Evolutionary conservation across 1,139 yeast species (phyloP), one percentile per base, ranked within the genome.

Genomic region (Sugiyamaella neomexicana): DNA sequence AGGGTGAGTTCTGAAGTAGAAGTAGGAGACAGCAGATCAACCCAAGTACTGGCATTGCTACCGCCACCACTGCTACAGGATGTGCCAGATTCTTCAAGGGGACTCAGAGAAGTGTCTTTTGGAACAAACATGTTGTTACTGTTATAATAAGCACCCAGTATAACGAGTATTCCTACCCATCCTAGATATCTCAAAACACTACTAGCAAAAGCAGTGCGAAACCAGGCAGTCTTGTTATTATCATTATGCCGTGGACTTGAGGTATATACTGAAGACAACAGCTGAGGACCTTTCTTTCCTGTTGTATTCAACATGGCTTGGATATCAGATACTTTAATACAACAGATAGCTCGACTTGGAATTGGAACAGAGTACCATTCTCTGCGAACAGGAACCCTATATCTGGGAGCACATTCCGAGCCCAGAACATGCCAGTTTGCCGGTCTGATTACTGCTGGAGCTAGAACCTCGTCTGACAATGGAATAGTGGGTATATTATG

Each of bases 401-500:
- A 48, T 15, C 45, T 23, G 20, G 55, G 55, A 27, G 52, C 52
- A 53, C 48, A 48, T 32, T 50, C 50, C 8, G 52, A 53, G 25
- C 53, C 55, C 9, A 53, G 25, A 2, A 53, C 8, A 44, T 53
- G 55, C 55, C 55, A 53, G 44, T 53, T 53, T 10, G 46, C 20
- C 7, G 49, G 13, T 12, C 40, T 36, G 4, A 53, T 25, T 8
- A 10, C 16, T 15, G 39, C n/a, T 1, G 55, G 55, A 12, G 50
- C 45, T 16, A 53, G 50, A 34, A 53, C 29, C 13, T 36, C 49
- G 36, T 53, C 55, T 13, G 55, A 53, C 7, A 53, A 20, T n/a
- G 52, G 32, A 25, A 53, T 44, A 7, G 49, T 40, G 20, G 55
- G 43, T 16, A 53, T 39, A 9, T 44, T 43, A 17, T 53, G 52